Evolutionary conservation across 2,329 filamentous ascomycete genomes (phyloP).

Genomic region (Sclerotinia nivalis): DNA sequence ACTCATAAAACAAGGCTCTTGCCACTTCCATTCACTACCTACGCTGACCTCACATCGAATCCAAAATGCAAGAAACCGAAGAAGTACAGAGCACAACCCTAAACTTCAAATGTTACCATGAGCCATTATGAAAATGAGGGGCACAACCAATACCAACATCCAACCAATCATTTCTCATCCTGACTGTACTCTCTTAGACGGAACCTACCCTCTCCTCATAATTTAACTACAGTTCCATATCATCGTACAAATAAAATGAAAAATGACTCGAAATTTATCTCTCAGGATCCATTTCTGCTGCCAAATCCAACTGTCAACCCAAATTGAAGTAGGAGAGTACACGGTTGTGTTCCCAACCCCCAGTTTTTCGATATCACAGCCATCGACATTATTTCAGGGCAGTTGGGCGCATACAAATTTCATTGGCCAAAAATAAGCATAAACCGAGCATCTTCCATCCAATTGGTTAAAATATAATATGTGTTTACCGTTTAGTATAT

Average conservation of each 20-base stretch:
- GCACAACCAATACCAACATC: not conserved
- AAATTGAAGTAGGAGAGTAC: not conserved
- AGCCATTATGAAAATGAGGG: not conserved
- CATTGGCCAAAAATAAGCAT: not conserved
- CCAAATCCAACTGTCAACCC: not conserved
- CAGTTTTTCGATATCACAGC: not conserved
- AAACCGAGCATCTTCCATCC: not conserved
- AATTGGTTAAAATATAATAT: not conserved
- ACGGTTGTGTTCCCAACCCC: constrained; percentile 8
- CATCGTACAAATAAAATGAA: not conserved
- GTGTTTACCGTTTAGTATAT: not conserved
- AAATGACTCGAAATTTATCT: not conserved
- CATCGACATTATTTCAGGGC: constrained; percentile 2
- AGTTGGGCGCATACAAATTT: not conserved
- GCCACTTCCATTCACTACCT: not conserved
- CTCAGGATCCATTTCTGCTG: not conserved
- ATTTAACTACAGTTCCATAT: not conserved
- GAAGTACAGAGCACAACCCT: not conserved
- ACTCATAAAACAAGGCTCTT: not conserved
- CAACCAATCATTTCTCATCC: not conserved
- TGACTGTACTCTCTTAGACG: not conserved
- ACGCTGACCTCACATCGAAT: not conserved
- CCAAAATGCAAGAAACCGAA: not conserved
- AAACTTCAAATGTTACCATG: not conserved
- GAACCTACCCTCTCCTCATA: not conserved